Evolutionary conservation across 192 early-diverging fungal genomes (phyloP), one percentile per base, ranked within the genome.

Genomic region (Coemansia brasiliensis): DNA sequence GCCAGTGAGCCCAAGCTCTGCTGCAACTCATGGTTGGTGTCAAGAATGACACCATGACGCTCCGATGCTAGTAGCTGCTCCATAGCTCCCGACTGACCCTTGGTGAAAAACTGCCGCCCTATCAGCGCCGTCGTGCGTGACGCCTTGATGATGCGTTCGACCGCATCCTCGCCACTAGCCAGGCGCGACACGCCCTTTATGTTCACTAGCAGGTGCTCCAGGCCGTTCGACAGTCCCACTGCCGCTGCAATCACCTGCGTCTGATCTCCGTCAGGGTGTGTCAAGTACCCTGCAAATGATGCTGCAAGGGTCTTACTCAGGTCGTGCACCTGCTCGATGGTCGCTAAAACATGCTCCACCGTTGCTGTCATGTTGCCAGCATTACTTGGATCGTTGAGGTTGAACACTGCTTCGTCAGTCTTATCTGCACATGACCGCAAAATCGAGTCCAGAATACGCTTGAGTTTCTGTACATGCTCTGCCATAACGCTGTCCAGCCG

Each of bases 111-210:
- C 59, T 86, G 80, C 37, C 87, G 85, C 21, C 72, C 77, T 1
- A 85, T 82, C 37, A 85, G 68, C 7, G 91, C 93, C 15, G 88
- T 83, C 8, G 57, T 67, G 55, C 86, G 83, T 17, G 89, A 80
- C 20, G 85, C 82, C 43, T 77, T 61, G 37, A 92, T 79, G 39
- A 97, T 86, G 9, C 91, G 86, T 27, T 97, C 94, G 15, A 82
- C 71, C 11, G 84, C 81, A 25, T 88, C 90, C 61, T 96, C 94
- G 60, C 87, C 90, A 32, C 84, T 83, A 2, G 88, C 88, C 15
- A 94, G 76, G 5, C 91, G 90, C 39, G 85, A 84, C 27, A 95
- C 86, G 15, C 94, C 96, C 84, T 97, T 98, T 29, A 90, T 82
- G 65, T 95, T 93, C 41, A 83, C 72, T 35, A 97, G 78, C 41